Evolutionary conservation across 2,329 filamentous ascomycete genomes (phyloP).

Genomic region (Exophiala aquamarina): DNA sequence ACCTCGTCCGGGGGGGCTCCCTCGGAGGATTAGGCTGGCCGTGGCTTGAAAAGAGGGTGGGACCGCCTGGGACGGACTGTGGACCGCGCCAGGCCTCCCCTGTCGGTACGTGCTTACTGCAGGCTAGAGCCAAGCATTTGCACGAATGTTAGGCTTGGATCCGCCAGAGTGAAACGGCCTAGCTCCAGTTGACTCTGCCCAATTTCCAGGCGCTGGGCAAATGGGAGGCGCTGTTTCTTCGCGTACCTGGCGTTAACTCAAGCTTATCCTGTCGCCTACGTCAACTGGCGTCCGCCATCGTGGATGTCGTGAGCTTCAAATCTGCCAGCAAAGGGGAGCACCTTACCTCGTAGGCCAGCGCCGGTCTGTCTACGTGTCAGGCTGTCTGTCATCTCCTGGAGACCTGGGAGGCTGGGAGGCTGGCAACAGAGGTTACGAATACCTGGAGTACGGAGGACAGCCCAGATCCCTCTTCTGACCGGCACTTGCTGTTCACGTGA

Average conservation of each 20-base stretch:
- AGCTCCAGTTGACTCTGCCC: constrained; percentile 17
- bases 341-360: too few species aligned
- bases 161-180: constrained; percentile 24
- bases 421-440: too few species aligned
- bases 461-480: too few species aligned
- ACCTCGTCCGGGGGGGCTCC: constrained; percentile 8
- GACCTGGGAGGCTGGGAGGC: background rate
- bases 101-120: constrained; percentile 13
- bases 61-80: background rate
- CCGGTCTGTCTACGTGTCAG: background rate
- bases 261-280: constrained; percentile 23
- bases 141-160: constrained; percentile 21
- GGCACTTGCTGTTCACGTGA: too few species aligned
- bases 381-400: background rate
- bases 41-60: constrained; percentile 9
- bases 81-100: constrained; percentile 13
- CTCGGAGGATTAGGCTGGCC: constrained; percentile 8
- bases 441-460: too few species aligned
- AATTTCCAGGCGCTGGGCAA: constrained; percentile 23
- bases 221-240: constrained; percentile 13
- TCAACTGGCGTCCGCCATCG: constrained; percentile 13
- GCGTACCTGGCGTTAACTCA: constrained; percentile 23
- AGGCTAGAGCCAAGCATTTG: constrained; percentile 3
- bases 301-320: background rate
- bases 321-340: background rate